These are phyloP conservation scores for Zoysia pacifica DNA, from an alignment of 176 grass and related monocot genomes.

Conservation along the genomic window DNA sequence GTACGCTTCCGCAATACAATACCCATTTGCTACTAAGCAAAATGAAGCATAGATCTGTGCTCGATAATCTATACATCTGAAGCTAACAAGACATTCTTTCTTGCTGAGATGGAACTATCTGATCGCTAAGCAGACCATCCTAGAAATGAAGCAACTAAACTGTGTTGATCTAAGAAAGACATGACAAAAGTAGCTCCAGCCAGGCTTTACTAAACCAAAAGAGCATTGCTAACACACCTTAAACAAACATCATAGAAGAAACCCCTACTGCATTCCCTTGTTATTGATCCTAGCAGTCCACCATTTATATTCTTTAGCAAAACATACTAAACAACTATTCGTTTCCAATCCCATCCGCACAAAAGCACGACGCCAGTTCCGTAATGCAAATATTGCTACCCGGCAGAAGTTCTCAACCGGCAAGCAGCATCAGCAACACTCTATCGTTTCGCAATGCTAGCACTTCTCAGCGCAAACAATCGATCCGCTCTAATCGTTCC, in stretches of 20 bases:
- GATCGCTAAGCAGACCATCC: not conserved
- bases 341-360: not conserved
- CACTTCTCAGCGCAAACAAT: not conserved
- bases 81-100: not conserved
- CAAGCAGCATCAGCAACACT: not conserved
- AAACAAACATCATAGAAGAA: not conserved
- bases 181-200: slow-evolving; percentile 17
- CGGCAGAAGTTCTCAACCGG: not conserved
- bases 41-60: not conserved
- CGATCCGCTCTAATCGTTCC: not conserved
- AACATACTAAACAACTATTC: not conserved
- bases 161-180: not conserved
- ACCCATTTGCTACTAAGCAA: not conserved
- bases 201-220: slow-evolving; percentile 16
- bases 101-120: not conserved
- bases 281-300: slow-evolving; percentile 5
- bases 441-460: not conserved
- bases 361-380: not conserved
- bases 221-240: slow-evolving; percentile 8
- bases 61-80: not conserved
- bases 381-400: not conserved
- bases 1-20: not conserved
- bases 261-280: not conserved
- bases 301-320: not conserved
- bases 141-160: slow-evolving; percentile 2